phyloP scores from a whole-genome alignment of 768 basidiomycete species.

The Rhizopogon roseolus region DNA sequence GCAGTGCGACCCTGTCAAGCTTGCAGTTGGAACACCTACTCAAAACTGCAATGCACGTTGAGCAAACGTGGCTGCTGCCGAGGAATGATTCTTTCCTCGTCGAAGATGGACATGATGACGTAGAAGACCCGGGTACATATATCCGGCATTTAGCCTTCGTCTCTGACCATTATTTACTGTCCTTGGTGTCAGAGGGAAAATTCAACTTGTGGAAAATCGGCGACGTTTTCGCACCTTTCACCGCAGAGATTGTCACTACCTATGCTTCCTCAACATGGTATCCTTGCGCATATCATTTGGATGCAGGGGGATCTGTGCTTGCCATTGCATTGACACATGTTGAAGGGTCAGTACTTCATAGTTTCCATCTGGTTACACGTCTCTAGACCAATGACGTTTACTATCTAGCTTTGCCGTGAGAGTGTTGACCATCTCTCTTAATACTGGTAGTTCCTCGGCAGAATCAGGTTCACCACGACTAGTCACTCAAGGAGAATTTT shows the following conservation, averaged over 20 bases:
- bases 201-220: constrained; percentile 14
- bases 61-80: constrained; percentile 13
- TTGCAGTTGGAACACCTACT: constrained; percentile 11
- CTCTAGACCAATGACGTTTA: not conserved
- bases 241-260: not conserved
- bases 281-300: not conserved
- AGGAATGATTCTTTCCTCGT: constrained; percentile 2
- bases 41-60: constrained; percentile 7
- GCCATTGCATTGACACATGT: constrained; percentile 10
- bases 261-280: not conserved
- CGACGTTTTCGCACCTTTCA: not conserved
- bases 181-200: constrained; percentile 4
- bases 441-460: not conserved
- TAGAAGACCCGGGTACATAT: not conserved
- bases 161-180: constrained; percentile 16
- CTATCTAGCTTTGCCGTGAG: not conserved
- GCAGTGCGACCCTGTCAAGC: constrained; percentile 7
- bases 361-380: not conserved
- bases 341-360: constrained; percentile 5
- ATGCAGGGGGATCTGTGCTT: constrained; percentile 5
- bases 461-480: not conserved
- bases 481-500: constrained; percentile 11
- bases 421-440: constrained; percentile 1
- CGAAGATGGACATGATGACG: not conserved
- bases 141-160: constrained; percentile 10